Evolutionary conservation across 805 yeast genomes (phyloP), one percentile per base, ranked within the genome.

Genomic region (Cyberlindnera suaveolens): DNA sequence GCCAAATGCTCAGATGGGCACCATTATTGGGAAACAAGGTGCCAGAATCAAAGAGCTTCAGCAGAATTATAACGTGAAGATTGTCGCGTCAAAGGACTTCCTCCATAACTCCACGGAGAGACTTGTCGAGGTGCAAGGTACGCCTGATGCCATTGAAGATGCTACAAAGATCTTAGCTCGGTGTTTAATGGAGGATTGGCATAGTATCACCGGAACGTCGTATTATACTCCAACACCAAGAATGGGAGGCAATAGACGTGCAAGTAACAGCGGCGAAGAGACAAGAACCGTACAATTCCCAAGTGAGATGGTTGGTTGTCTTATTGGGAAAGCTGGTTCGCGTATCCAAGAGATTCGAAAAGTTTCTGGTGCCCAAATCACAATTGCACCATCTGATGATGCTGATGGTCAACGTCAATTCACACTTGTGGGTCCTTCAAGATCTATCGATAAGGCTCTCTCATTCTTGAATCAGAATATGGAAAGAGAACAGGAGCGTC

Each of bases 1-100:
- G 46, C 88, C 96, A 34, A 87, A 88, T 63, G 73, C 81, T 40
- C 96, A 87, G 61, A 80, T 88, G 78, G 96, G 96, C 33, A 80
- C 95, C 8, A 75, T 89, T 37, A 88, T 89, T 58, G 96, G 96
- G 41, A 78, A 84, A 45, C 85, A 77, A 47, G 96, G 96, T 41
- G 67, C 71, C 11, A 75, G 89, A 59, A 89, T 89, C 58, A 88
- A 86, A 67, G 73, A 82, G 34, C 76, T 88, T 47, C 93, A 85
- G 66, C 82, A 79, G 46, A 67, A 65, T 29, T 81, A 70, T 61
- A 68, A 74, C 43, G 87, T 89, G 41, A 82, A 84, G 58, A 84
- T 89, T 77, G 88, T 86, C 43, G 96, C 95, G 10, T 82, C 95
- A 31, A 88, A 87, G 59, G 88, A 86, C 42, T 82, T 80, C 59